Evolutionary conservation across 495 filamentous ascomycete species (phyloP), one percentile per base, ranked within the genome.

Genomic region (Penicillium mononematosum): DNA sequence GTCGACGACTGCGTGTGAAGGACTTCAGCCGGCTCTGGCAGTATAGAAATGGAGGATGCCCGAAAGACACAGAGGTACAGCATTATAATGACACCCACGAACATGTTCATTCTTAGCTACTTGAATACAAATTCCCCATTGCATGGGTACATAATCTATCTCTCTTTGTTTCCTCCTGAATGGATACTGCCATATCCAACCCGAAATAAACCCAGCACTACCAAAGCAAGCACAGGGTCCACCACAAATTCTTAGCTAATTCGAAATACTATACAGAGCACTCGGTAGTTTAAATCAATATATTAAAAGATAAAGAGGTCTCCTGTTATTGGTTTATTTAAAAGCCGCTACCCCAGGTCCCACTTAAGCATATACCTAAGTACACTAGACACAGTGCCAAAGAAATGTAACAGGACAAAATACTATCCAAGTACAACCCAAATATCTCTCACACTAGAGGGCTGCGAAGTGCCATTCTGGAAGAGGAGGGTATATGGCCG

Each of bases 11-110:
- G 7, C 83, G 75, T 50, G 85, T 91, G 2, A 89, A 82, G 68
- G 83, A 90, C 60, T 70, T 90, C 54, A 90, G 87, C 69, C 78
- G 88, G 46, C 63, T 92, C 34, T 92, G 89, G 89, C 66, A 77
- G 67, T 92, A 92, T 66, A 74, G 85, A 45, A 87, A 89, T 69
- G 88, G 89, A 16, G 67, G 72, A 34, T 80, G 74, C n/a, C 86
- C 87, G n/a, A 50, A 48, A 42, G 2, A 42, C 43, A 38, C 32
- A 25, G 38, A 20, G 12, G 4, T 7, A 53, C 29, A 20, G 32
- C 48, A 25, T n/a, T 29, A 53, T 3, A 8, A 45, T 9, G 27
- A 25, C 14, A 39, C n/a, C 32, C 19, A 11, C 7, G 31, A 43
- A 9, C 27, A 20, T n/a, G 4, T 42, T 7, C 1, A 36, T 54